phyloP scores from a whole-genome alignment of 2,329 filamentous ascomycete genomes.

The Pestalotiopsis fici region DNA sequence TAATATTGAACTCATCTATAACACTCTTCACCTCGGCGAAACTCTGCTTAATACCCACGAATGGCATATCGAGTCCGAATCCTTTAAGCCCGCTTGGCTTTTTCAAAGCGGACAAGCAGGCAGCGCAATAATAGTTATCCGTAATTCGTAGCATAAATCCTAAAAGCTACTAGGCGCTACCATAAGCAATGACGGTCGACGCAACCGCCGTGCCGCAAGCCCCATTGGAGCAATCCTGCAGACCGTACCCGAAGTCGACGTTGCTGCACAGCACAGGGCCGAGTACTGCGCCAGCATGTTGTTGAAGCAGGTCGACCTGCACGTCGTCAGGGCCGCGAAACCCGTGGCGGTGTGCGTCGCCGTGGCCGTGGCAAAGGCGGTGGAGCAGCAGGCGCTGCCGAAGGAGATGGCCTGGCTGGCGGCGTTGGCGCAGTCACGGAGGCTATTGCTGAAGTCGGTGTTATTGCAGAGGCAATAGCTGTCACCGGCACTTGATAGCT shows the following conservation, averaged over 20 bases:
- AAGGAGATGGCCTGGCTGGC: no score
- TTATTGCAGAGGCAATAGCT: neutral
- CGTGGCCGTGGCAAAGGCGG: no score
- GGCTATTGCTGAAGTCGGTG: neutral
- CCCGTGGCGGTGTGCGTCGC: no score
- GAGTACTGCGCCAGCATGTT: neutral
- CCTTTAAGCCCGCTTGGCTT: neutral
- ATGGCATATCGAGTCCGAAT: neutral
- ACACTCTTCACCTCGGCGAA: neutral
- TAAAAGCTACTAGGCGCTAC: neutral
- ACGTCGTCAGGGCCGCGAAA: no score
- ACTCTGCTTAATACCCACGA: neutral
- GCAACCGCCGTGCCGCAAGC: neutral
- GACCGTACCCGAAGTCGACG: neutral
- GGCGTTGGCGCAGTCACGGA: neutral
- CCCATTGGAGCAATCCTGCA: neutral
- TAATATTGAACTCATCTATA: neutral
- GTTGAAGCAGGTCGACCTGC: no score
- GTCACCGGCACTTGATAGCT: no score
- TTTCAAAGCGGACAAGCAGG: constrained; percentile 1
- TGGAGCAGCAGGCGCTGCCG: no score
- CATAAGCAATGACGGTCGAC: neutral
- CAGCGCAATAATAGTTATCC: neutral
- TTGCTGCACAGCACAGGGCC: neutral
- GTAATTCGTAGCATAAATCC: neutral